phyloP scores from a whole-genome alignment of 2,329 filamentous ascomycete species.

The Colletotrichum destructivum region DNA sequence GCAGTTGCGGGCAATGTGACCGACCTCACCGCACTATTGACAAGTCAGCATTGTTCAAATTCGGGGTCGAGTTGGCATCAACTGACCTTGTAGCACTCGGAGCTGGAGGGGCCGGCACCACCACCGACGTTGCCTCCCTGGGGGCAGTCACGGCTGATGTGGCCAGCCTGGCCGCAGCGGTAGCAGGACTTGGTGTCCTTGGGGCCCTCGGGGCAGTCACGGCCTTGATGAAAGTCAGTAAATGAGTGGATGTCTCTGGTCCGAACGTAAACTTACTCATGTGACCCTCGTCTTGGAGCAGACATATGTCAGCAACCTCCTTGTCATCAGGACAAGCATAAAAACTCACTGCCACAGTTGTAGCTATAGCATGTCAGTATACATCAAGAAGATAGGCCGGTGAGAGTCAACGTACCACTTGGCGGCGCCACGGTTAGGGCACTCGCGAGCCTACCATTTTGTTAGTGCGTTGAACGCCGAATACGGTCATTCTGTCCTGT shows the following conservation, averaged over 20 bases:
- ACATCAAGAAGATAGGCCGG: not conserved
- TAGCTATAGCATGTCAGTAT: constrained; percentile 69
- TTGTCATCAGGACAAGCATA: constrained; percentile 41
- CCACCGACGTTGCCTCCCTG: constrained; percentile 64
- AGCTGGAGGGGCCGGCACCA: constrained; percentile 61
- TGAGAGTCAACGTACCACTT: constrained; percentile 76
- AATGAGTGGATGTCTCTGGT: constrained; percentile 33
- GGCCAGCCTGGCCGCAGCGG: constrained; percentile 85
- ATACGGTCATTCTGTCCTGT: constrained; percentile 2
- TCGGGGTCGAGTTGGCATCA: not conserved
- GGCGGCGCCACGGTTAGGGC: constrained; percentile 85
- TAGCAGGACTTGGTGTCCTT: constrained; percentile 89
- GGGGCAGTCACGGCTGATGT: constrained; percentile 89
- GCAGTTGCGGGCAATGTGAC: constrained; percentile 96
- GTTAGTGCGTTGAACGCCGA: constrained; percentile 45
- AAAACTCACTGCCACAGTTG: constrained; percentile 81
- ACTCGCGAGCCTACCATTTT: constrained; percentile 79
- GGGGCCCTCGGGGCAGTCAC: constrained; percentile 90
- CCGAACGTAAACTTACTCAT: constrained; percentile 73
- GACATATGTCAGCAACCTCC: constrained; percentile 45
- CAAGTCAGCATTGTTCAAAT: constrained; percentile 15
- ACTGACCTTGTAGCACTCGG: constrained; percentile 90
- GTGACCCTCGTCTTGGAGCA: constrained; percentile 73
- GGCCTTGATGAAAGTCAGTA: constrained; percentile 67
- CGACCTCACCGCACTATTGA: constrained; percentile 86